Conservation (phyloP, 192 early-diverging fungal species). For the Entomortierella parvispora region DNA sequence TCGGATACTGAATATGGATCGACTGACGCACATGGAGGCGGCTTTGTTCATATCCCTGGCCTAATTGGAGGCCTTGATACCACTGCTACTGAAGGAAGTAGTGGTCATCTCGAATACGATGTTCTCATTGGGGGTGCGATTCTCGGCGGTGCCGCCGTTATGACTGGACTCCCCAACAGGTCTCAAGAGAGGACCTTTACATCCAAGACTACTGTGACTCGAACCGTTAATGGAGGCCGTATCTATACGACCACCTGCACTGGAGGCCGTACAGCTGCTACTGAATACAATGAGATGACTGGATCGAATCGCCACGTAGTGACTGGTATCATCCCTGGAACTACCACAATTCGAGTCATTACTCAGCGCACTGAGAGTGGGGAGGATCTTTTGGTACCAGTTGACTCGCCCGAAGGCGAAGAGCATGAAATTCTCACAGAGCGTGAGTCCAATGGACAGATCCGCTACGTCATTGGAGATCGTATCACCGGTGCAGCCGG, state of each 20-base stretch:
- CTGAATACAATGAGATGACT: conserved; percentile 34
- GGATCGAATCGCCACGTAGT: conserved; percentile 32
- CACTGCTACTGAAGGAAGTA: conserved; percentile 1
- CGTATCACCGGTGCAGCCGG: conserved; percentile 48
- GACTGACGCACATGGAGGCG: not conserved
- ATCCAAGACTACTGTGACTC: conserved; percentile 42
- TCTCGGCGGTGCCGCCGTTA: conserved; percentile 8
- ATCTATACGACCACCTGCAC: conserved; percentile 47
- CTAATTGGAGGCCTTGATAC: conserved; percentile 18
- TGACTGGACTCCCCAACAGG: conserved; percentile 7
- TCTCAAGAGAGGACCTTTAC: conserved; percentile 17
- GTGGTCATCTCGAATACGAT: not conserved
- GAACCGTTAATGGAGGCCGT: conserved; percentile 32
- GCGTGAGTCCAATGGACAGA: conserved; percentile 34
- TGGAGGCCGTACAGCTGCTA: conserved; percentile 40
- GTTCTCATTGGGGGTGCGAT: conserved; percentile 5
- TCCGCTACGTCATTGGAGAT: conserved; percentile 44
- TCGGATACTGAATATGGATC: conserved; percentile 4
- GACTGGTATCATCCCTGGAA: conserved; percentile 27
- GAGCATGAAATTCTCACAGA: conserved; percentile 39
- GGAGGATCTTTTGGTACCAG: conserved; percentile 41
- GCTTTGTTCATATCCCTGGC: conserved; percentile 16
- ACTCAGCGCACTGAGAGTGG: conserved; percentile 42
- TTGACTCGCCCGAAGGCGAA: conserved; percentile 37
- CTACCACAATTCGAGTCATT: conserved; percentile 40